Conservation (phyloP, 108 stramenopile species). For the Skeletonema costatum region DNA sequence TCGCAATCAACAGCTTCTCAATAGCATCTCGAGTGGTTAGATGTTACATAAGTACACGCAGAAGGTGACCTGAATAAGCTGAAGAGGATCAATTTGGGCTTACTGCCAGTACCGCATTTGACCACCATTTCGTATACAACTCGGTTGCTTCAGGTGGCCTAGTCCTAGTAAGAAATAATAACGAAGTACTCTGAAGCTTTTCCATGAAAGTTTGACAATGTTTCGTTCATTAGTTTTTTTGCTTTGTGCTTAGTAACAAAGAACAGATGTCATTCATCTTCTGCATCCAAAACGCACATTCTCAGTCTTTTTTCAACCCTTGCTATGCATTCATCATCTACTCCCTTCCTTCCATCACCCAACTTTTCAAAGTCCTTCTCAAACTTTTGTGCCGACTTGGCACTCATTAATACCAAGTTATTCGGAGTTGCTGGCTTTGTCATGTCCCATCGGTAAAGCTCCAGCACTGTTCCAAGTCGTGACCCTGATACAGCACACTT, state of each 20-base stretch:
- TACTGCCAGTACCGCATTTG: too few species aligned
- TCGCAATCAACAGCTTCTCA: too few species aligned
- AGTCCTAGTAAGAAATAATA: too few species aligned
- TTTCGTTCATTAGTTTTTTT: too few species aligned
- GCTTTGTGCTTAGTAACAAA: background rate
- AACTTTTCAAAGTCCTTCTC: constrained; percentile 50
- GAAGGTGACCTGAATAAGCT: too few species aligned
- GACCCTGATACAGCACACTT: constrained; percentile 78
- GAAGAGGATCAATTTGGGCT: too few species aligned
- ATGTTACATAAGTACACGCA: too few species aligned
- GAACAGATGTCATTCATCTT: background rate
- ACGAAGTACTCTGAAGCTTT: too few species aligned
- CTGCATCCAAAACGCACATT: constrained; percentile 49
- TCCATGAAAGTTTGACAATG: too few species aligned
- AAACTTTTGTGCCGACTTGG: constrained; percentile 59
- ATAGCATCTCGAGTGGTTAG: too few species aligned
- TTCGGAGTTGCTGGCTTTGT: constrained; percentile 60
- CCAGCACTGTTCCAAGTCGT: constrained; percentile 71
- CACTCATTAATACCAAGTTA: constrained; percentile 81
- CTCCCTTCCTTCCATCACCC: constrained; percentile 51
- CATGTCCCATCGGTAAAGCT: constrained; percentile 79
- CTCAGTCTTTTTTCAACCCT: constrained; percentile 50
- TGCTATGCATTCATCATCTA: constrained; percentile 31
- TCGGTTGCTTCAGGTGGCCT: too few species aligned
- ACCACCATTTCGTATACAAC: too few species aligned